Evolutionary conservation across 2,329 filamentous ascomycete genomes (phyloP).

Genomic region (Penicillium sp.): DNA sequence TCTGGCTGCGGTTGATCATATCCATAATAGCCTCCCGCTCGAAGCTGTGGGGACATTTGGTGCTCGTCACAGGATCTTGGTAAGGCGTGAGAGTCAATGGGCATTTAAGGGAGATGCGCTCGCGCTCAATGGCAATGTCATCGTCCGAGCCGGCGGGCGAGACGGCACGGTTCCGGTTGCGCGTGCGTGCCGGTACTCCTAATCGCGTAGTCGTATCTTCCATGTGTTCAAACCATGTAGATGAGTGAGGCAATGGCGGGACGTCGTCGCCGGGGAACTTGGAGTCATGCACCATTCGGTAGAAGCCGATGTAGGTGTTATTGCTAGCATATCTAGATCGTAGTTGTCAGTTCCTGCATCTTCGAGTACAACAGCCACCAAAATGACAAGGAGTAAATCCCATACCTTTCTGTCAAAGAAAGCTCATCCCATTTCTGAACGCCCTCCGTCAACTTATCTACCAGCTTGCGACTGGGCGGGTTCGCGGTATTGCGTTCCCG

Average conservation of each 20-base stretch:
- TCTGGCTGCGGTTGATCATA: constrained; percentile 41
- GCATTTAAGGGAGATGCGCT: constrained; percentile 48
- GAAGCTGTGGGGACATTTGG: constrained; percentile 51
- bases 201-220: constrained; percentile 31
- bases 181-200: constrained; percentile 15
- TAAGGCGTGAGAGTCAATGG: constrained; percentile 49
- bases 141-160: constrained; percentile 40
- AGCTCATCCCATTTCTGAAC: constrained; percentile 36
- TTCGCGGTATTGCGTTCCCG: constrained; percentile 21
- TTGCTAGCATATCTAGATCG: constrained; percentile 53
- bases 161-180: constrained; percentile 22
- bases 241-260: constrained; percentile 54
- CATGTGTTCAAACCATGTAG: constrained; percentile 61
- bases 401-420: constrained; percentile 44
- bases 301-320: constrained; percentile 62
- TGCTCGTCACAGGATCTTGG: constrained; percentile 47
- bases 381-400: constrained; percentile 22
- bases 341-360: constrained; percentile 16
- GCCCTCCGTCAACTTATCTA: constrained; percentile 36
- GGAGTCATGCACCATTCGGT: constrained; percentile 60
- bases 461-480: constrained; percentile 38
- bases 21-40: constrained; percentile 46
- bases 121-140: constrained; percentile 47
- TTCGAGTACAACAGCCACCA: not conserved
- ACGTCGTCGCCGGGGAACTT: constrained; percentile 54